phyloP scores from a whole-genome alignment of 768 basidiomycete genomes.

The Lactarius quietus region DNA sequence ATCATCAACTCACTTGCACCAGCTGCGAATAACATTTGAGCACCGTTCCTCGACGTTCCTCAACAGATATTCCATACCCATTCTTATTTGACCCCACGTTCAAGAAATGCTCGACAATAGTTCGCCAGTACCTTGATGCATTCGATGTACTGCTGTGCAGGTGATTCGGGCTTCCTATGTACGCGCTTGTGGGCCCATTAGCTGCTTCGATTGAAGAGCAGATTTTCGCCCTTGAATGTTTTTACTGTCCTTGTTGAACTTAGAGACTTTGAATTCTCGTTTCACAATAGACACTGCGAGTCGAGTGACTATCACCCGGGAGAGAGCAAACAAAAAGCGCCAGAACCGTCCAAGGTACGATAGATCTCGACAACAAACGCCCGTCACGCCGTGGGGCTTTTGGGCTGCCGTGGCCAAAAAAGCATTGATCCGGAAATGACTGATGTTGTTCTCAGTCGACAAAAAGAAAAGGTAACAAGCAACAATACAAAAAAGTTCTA shows the following conservation, averaged over 20 bases:
- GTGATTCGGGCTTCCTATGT: not conserved
- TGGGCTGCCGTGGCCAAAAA: no score
- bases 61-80: slow-evolving; percentile 64
- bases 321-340: not conserved
- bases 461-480: not conserved
- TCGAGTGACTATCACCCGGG: no score
- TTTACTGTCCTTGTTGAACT: not conserved
- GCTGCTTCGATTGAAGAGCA: not conserved
- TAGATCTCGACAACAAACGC: not conserved
- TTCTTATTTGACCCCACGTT: slow-evolving; percentile 61
- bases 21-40: slow-evolving; percentile 75
- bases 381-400: not conserved
- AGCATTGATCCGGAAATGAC: not conserved
- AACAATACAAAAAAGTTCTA: not conserved
- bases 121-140: slow-evolving; percentile 36
- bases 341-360: not conserved
- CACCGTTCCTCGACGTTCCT: slow-evolving; percentile 68
- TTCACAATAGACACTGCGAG: not conserved
- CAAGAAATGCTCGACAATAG: slow-evolving; percentile 64
- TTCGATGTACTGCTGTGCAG: not conserved
- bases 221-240: not conserved
- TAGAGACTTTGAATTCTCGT: not conserved
- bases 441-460: not conserved
- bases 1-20: not conserved
- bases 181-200: not conserved